Conservation (phyloP, 306 rosid genomes). For the Rosa chinensis region DNA sequence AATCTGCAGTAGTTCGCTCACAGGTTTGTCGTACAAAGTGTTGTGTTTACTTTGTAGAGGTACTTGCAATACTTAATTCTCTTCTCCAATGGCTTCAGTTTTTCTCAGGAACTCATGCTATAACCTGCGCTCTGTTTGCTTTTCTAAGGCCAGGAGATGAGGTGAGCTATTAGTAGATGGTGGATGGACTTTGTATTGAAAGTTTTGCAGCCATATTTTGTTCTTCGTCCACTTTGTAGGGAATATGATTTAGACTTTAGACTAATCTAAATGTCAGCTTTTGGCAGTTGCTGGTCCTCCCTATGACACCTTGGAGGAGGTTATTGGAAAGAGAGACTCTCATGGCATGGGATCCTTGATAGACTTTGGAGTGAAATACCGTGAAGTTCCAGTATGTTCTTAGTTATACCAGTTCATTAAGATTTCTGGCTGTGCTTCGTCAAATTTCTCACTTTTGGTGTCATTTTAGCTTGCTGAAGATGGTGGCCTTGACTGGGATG, state of each 20-base stretch:
- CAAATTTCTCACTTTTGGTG: slow-evolving; percentile 14
- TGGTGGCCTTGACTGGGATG: slow-evolving; percentile 85
- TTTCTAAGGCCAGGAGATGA: slow-evolving; percentile 90
- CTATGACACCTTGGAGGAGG: slow-evolving; percentile 92
- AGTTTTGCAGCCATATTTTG: slow-evolving; percentile 1
- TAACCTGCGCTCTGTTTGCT: slow-evolving; percentile 84
- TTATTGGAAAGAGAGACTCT: slow-evolving; percentile 87
- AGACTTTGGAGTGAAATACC: slow-evolving; percentile 85
- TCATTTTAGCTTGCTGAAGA: slow-evolving; percentile 68
- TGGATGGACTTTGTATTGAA: slow-evolving; percentile 23
- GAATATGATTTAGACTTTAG: slow-evolving; percentile 43
- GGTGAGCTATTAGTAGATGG: slow-evolving; percentile 47
- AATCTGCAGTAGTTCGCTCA: slow-evolving; percentile 89
- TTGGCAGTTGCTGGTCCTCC: slow-evolving; percentile 99
- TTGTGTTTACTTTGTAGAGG: not conserved
- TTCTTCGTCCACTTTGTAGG: slow-evolving; percentile 19
- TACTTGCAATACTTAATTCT: slow-evolving; percentile 7
- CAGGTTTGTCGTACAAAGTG: slow-evolving; percentile 49
- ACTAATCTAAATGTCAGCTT: slow-evolving; percentile 70
- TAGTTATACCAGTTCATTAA: not conserved
- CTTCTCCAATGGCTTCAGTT: slow-evolving; percentile 53
- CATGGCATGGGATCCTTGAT: slow-evolving; percentile 81
- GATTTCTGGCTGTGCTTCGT: slow-evolving; percentile 22
- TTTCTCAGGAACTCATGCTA: slow-evolving; percentile 98
- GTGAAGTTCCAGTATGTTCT: slow-evolving; percentile 81